Base-by-base conservation (phyloP, 1,284 basidiomycete species). In the Papiliotrema flavescens region DNA sequence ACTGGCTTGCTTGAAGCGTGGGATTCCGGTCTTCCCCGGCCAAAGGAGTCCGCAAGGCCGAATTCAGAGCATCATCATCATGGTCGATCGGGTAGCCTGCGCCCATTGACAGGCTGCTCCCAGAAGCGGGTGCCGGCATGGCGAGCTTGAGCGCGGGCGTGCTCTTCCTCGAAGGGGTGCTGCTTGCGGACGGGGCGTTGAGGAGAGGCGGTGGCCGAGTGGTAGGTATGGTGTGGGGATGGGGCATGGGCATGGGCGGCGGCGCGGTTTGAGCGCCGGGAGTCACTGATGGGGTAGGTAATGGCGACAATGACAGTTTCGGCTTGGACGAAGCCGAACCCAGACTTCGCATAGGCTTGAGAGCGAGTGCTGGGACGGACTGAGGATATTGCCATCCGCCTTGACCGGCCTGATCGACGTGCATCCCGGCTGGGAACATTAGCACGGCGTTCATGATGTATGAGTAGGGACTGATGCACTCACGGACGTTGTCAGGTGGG, bases 401-500 rank as follows among this genome's bases (percentile, higher is more conserved):
- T 52, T 73, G 61, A 26, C 64, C 64, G 5, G 65, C 62, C 50
- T 74, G 71, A 52, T 76, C 75, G 20, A 75, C 72, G 40, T 73
- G 64, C 11, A 66, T 67, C 9, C 75, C 75, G 2, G 75, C 73
- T 75, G 49, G 2, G 32, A 19, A 42, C 22, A 43, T 54, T 17
- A 58, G 50, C 44, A 37, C 23, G 15, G 19, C 9, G 44, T 28
- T 3, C n/a, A 15, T n/a, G 23, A 20, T 23, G 14, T 7, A 15
- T n/a, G 15, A 40, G 24, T 22, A 20, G 42, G 17, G 24, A 44
- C 23, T 44, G n/a, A 17, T 41, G 51, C 9, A 75, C 75, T 74
- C 60, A 77, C 75, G 75, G 60, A 77, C 71, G 53, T 77, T 77
- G 37, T 69, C 75, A 22, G 52, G 36, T 8, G 75, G 75, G 26